Percentiles rank a stretch among this genome's conserved stretches.
phyloP scores from a whole-genome alignment of 768 basidiomycete genomes.

The Tephrocybe sp. region DNA sequence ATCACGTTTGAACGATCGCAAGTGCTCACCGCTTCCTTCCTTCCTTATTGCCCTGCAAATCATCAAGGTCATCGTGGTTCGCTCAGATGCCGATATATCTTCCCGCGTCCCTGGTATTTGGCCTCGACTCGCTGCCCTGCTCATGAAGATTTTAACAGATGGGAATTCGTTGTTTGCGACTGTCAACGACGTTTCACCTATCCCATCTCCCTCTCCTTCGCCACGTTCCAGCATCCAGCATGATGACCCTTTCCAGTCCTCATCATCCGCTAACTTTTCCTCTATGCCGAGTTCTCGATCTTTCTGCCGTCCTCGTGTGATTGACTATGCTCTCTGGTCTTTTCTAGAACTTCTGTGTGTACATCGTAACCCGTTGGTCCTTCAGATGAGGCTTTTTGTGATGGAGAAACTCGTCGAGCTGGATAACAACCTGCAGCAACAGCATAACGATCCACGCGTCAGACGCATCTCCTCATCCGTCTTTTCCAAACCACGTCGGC shows the following conservation, averaged over 20 bases:
- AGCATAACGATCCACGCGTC: conserved; percentile 25
- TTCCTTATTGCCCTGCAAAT: conserved; percentile 59
- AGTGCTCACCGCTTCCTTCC: conserved; percentile 34
- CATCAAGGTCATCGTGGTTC: conserved; percentile 63
- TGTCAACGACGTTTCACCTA: conserved; percentile 38
- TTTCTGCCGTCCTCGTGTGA: conserved; percentile 46
- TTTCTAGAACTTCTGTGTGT: conserved; percentile 63
- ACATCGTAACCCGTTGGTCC: conserved; percentile 56
- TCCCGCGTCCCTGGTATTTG: conserved; percentile 55
- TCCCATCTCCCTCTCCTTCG: conserved; percentile 50
- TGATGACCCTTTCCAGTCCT: conserved; percentile 26
- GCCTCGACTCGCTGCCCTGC: conserved; percentile 54
- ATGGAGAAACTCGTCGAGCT: conserved; percentile 60
- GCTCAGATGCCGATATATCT: conserved; percentile 60
- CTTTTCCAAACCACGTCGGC: conserved; percentile 56
- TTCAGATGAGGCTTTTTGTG: conserved; percentile 65
- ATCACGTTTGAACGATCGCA: conserved; percentile 19
- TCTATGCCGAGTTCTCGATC: conserved; percentile 20
- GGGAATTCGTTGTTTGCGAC: conserved; percentile 62
- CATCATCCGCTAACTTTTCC: conserved; percentile 26
- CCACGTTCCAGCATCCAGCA: conserved; percentile 46
- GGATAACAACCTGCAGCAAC: conserved; percentile 45
- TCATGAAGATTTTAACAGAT: conserved; percentile 49
- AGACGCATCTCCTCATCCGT: conserved; percentile 49
- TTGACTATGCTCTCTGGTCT: conserved; percentile 77